Conservation (phyloP, 2,329 filamentous ascomycete genomes). For the Xylaria polymorpha region DNA sequence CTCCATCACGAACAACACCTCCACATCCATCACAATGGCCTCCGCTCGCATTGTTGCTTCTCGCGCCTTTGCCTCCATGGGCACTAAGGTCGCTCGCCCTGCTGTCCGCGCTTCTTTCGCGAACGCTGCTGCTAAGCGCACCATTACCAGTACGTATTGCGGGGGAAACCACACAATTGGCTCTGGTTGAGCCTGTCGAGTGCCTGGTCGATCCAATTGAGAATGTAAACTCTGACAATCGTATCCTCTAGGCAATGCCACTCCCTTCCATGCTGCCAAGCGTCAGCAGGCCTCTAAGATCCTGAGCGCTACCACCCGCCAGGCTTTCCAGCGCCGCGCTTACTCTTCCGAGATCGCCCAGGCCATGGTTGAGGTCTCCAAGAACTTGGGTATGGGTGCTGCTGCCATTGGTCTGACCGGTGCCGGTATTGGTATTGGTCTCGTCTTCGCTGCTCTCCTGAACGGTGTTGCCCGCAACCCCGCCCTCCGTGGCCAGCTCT, state of each 20-base stretch:
- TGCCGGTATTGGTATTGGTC: conserved; percentile 95
- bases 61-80: conserved; percentile 81
- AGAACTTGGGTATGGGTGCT: conserved; percentile 89
- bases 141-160: conserved; percentile 74
- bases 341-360: conserved; percentile 91
- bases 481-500: conserved; percentile 92
- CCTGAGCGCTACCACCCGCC: conserved; percentile 73
- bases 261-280: conserved; percentile 79
- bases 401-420: conserved; percentile 92
- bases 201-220: conserved; percentile 11
- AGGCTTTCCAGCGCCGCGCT: conserved; percentile 76
- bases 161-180: conserved; percentile 36
- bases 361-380: conserved; percentile 89
- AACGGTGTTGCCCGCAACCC: conserved; percentile 94
- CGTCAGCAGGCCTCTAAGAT: conserved; percentile 75
- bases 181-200: conserved; percentile 1
- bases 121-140: conserved; percentile 75
- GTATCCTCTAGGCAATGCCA: conserved; percentile 57
- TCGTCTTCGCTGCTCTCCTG: conserved; percentile 91
- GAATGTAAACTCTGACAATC: conserved; percentile 33
- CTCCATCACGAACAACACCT: conserved; percentile 51
- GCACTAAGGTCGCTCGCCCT: conserved; percentile 82
- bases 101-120: conserved; percentile 73
- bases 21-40: conserved; percentile 77
- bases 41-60: conserved; percentile 80